phyloP scores from a whole-genome alignment of 441 rosid genomes.

The Erysimum pusillum region DNA sequence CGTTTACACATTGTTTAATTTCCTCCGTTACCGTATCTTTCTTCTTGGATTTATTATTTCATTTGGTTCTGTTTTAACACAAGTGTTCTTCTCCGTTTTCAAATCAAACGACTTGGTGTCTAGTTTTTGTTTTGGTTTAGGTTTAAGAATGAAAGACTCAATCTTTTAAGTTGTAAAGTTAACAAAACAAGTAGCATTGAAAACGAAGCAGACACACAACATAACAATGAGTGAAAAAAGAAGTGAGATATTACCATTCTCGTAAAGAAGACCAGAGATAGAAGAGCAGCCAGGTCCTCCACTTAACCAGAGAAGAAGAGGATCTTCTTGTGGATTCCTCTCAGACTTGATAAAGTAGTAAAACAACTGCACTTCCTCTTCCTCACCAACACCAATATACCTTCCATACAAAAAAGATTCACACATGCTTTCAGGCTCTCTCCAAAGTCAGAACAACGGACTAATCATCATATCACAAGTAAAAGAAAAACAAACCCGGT shows the following conservation, averaged over 20 bases:
- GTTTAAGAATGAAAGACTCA: neutral
- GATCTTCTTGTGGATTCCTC: conserved; percentile 52
- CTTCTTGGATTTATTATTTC: neutral
- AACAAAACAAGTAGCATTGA: conserved; percentile 7
- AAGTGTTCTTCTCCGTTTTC: neutral
- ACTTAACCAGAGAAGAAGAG: conserved; percentile 76
- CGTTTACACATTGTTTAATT: neutral
- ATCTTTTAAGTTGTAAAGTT: neutral
- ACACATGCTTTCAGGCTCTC: neutral
- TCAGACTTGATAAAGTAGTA: conserved; percentile 51
- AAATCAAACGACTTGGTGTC: neutral
- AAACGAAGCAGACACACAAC: conserved; percentile 29
- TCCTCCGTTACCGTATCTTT: neutral
- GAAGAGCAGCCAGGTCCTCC: conserved; percentile 88
- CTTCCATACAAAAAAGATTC: conserved; percentile 11
- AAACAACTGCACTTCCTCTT: conserved; percentile 47
- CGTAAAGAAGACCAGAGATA: conserved; percentile 56
- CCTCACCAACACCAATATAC: conserved; percentile 50
- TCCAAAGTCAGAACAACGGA: conserved; percentile 6
- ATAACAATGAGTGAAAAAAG: neutral
- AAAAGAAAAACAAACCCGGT: conserved; percentile 50
- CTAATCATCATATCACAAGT: neutral
- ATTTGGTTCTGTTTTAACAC: neutral
- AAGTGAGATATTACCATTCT: conserved; percentile 59
- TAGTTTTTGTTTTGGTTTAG: neutral